Base-by-base conservation (phyloP, 1,139 yeast species). In the Blastobotrys malaysiensis region DNA sequence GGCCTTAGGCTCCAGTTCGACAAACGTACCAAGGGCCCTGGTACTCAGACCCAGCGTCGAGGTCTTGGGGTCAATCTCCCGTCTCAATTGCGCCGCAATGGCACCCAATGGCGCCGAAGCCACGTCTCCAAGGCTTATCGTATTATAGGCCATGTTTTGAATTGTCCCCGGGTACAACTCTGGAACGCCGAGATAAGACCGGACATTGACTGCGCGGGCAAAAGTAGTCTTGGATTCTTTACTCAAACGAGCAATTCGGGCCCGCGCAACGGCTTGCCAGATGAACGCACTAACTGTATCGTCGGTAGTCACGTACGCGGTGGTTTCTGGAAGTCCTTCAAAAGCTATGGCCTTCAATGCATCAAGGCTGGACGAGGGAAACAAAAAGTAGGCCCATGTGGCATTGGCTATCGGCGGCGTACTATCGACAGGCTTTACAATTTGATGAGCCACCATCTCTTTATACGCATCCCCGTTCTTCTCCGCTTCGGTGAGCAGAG, bases 211-310 rank as follows among this genome's bases (percentile, higher is more conserved):
- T 2, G 62, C 61, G 2, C 62, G 53, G 5, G 57, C 57, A 20
- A 57, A 43, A 6, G 31, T 45, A 2, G 55, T 20, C 18, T 9
- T 31, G 5, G 52, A 14, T 9, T 36, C 31, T 6, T 9, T 5
- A 14, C 21, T 26, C 11, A 58, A 27, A 5, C 61, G 56, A 5
- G 50, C 44, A 1, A 51, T 22, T 3, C 62, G 55, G 5, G 54
- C 58, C 4, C 51, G 49, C 5, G 51, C 39, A 14, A 59, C 44
- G 6, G 48, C 49, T 36, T 57, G 47, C 61, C 61, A 59, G 14
- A 58, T 50, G 19, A 57, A 57, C 9, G 61, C 59, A 31, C 46
- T 52, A 9, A 59, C 43, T 11, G 52, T 56, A 46, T 59, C 62
- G 45, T 59, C 62, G 2, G 58, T 58, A 2, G 62, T 57, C 18